A percentile compares a stretch with the other conserved stretches of the same genome.
These are phyloP conservation scores for Pseudoneurospora amorphoporcata DNA, from an alignment of 495 filamentous ascomycete species.

Conservation along the genomic window DNA sequence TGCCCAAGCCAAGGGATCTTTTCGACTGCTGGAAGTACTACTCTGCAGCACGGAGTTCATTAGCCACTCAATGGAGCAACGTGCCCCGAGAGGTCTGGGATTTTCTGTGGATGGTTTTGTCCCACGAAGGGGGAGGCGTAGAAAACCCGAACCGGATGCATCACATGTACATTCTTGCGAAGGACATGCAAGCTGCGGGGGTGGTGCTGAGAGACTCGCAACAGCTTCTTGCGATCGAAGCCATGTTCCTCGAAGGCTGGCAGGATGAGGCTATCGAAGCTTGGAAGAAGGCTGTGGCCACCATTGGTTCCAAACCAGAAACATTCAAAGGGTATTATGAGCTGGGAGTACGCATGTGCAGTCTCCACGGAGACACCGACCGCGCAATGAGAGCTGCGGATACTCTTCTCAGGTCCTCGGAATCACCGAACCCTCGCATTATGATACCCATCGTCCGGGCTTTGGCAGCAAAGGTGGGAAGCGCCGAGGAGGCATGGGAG, in stretches of 20 bases:
- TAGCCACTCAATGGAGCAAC: conserved; percentile 31
- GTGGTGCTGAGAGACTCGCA: conserved; percentile 44
- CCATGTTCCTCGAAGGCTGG: conserved; percentile 50
- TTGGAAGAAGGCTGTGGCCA: conserved; percentile 50
- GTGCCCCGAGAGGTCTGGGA: conserved; percentile 45
- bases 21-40: conserved; percentile 35
- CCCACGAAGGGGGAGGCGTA: conserved; percentile 15
- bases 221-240: conserved; percentile 53
- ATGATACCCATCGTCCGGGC: conserved; percentile 56
- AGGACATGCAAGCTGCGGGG: conserved; percentile 50
- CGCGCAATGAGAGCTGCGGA: conserved; percentile 54
- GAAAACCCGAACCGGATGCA: conserved; percentile 44
- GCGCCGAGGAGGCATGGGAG: conserved; percentile 50
- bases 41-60: conserved; percentile 29
- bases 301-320: conserved; percentile 42
- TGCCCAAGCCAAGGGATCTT: conserved; percentile 19
- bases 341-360: conserved; percentile 59
- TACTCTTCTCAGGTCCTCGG: conserved; percentile 43
- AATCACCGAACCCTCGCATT: conserved; percentile 42
- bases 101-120: conserved; percentile 42
- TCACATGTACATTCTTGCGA: conserved; percentile 48
- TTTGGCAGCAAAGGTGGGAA: conserved; percentile 22
- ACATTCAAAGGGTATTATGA: conserved; percentile 49
- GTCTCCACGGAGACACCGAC: conserved; percentile 46
- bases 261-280: conserved; percentile 49